Evolutionary conservation across 345 rosid species (phyloP).

Genomic region (Psidium guajava): DNA sequence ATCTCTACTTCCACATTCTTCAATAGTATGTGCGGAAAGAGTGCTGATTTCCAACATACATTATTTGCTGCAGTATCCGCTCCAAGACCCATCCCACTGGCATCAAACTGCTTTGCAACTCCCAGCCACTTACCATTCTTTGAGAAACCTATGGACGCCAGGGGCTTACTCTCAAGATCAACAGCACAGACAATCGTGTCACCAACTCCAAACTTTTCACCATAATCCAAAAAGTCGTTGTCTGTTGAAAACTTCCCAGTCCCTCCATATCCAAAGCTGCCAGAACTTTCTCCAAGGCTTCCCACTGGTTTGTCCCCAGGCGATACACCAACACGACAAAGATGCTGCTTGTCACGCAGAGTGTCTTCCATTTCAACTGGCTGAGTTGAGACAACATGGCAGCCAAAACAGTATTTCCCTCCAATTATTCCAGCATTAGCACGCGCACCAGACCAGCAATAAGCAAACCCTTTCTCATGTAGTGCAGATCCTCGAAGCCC

Average conservation of each 20-base stretch:
- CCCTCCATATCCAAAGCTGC: constrained; percentile 28
- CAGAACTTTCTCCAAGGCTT: constrained; percentile 16
- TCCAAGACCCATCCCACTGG: constrained; percentile 12
- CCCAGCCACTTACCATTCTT: constrained; percentile 30
- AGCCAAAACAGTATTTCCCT: constrained; percentile 25
- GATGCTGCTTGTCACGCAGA: constrained; percentile 17
- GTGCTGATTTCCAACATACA: constrained; percentile 5
- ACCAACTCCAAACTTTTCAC: constrained; percentile 23
- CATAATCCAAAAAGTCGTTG: constrained; percentile 10
- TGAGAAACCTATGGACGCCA: constrained; percentile 19
- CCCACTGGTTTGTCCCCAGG: constrained; percentile 17
- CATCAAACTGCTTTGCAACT: constrained; percentile 17
- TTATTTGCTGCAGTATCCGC: constrained; percentile 3
- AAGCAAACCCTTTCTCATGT: constrained; percentile 20
- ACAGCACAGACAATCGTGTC: constrained; percentile 18
- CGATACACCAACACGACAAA: constrained; percentile 20
- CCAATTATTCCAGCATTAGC: constrained; percentile 18
- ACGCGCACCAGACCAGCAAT: constrained; percentile 32
- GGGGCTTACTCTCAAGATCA: constrained; percentile 21
- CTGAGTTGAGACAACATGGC: constrained; percentile 8
- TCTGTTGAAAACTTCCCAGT: constrained; percentile 17
- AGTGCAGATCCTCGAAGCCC: constrained; percentile 19
- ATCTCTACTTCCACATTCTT: constrained; percentile 22
- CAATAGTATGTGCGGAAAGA: constrained; percentile 25
- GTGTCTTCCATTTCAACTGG: constrained; percentile 22